Evolutionary conservation across 306 rosid species (phyloP).

Genomic region (Cicer arietinum): DNA sequence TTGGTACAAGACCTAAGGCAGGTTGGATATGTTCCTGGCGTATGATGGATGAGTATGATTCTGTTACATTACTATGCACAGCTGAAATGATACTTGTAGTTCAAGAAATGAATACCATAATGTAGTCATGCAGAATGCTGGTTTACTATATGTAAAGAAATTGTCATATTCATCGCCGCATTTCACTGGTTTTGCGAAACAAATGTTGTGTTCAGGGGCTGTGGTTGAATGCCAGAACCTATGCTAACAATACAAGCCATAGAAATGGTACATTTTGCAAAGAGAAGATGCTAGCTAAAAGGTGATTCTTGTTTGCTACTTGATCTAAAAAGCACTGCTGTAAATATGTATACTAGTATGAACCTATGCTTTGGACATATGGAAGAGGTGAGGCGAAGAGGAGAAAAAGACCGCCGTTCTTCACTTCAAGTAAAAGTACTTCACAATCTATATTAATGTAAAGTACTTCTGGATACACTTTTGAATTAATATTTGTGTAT

Average conservation of each 20-base stretch:
- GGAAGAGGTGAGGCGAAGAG: too few species aligned
- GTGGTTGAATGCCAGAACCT: not conserved
- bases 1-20: too few species aligned
- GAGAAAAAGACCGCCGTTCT: too few species aligned
- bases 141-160: slow-evolving; percentile 22
- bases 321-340: slow-evolving; percentile 10
- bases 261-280: slow-evolving; percentile 30
- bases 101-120: slow-evolving; percentile 16
- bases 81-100: slow-evolving; percentile 24
- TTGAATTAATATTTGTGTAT: too few species aligned
- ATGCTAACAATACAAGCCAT: slow-evolving; percentile 29
- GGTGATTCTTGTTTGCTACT: slow-evolving; percentile 3
- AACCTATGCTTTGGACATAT: too few species aligned
- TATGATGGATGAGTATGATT: too few species aligned
- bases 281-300: slow-evolving; percentile 10
- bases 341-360: slow-evolving; percentile 31
- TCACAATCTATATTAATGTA: too few species aligned
- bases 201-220: not conserved
- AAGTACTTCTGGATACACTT: too few species aligned
- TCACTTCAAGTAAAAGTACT: too few species aligned
- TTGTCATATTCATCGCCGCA: not conserved
- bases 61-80: not conserved
- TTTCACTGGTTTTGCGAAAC: slow-evolving; percentile 25
- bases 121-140: slow-evolving; percentile 29
- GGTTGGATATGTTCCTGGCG: too few species aligned